Evolutionary conservation across 2,329 filamentous ascomycete species (phyloP).

Genomic region (Ceratocystis papillata): DNA sequence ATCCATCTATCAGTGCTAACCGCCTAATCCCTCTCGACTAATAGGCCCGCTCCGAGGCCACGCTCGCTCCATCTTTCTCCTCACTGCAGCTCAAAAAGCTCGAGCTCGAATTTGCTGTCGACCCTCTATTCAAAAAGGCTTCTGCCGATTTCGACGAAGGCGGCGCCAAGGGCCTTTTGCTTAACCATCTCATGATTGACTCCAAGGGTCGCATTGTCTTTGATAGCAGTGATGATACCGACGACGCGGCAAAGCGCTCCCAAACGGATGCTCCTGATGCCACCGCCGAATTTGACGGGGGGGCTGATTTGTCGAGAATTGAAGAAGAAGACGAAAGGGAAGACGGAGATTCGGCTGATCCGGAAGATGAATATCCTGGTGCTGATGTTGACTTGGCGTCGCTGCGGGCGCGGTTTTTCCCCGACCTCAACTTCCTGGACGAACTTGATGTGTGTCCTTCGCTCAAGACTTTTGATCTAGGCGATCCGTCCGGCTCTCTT

Average conservation of each 20-base stretch:
- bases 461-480: slow-evolving; percentile 84
- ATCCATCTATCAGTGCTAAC: background rate
- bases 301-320: slow-evolving; percentile 14
- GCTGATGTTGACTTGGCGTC: slow-evolving; percentile 65
- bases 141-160: slow-evolving; percentile 98
- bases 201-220: slow-evolving; percentile 87
- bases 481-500: slow-evolving; percentile 70
- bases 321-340: slow-evolving; percentile 33
- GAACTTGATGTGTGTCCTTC: slow-evolving; percentile 90
- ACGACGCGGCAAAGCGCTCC: slow-evolving; percentile 36
- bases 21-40: slow-evolving; percentile 14
- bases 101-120: slow-evolving; percentile 90
- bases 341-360: slow-evolving; percentile 35
- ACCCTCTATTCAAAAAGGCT: slow-evolving; percentile 98
- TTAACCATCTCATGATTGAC: slow-evolving; percentile 97
- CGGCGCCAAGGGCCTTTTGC: slow-evolving; percentile 82
- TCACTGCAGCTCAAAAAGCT: slow-evolving; percentile 93
- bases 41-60: slow-evolving; percentile 77
- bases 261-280: slow-evolving; percentile 29
- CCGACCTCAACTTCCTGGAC: slow-evolving; percentile 64
- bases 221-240: slow-evolving; percentile 85
- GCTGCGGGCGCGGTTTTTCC: slow-evolving; percentile 74
- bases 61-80: slow-evolving; percentile 76
- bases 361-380: slow-evolving; percentile 36
- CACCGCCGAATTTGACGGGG: slow-evolving; percentile 6